A percentile compares a stretch with the other conserved stretches of the same genome.
Evolutionary conservation across 169 alveolate genomes (phyloP).

Genomic region (Eimeria brunetti): DNA sequence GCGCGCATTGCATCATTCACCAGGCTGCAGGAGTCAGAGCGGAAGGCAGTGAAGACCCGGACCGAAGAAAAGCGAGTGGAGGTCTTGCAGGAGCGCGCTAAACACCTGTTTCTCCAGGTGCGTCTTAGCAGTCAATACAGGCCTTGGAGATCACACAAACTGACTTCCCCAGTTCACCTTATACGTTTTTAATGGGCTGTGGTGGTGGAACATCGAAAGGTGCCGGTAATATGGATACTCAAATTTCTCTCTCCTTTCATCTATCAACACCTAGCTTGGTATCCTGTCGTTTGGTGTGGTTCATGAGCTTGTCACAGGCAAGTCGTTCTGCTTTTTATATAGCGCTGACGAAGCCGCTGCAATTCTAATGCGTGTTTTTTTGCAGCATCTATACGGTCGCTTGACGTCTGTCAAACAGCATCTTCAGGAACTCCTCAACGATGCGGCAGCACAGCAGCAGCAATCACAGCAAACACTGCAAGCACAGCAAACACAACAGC

Average conservation of each 20-base stretch:
- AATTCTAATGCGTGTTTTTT: not conserved
- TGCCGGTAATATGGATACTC: not conserved
- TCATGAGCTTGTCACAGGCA: not conserved
- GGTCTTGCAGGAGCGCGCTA: constrained; percentile 67
- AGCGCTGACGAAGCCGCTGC: not conserved
- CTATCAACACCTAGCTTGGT: not conserved
- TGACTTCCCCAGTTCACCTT: not conserved
- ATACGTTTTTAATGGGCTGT: not conserved
- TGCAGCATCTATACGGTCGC: constrained; percentile 72
- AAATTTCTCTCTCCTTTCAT: not conserved
- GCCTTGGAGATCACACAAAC: not conserved
- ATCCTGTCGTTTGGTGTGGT: not conserved
- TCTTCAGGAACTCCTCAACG: constrained; percentile 55
- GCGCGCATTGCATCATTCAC: constrained; percentile 66
- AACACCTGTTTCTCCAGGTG: constrained; percentile 68
- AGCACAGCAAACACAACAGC: constrained; percentile 24
- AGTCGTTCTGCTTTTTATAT: not conserved
- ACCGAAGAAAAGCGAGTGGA: constrained; percentile 48
- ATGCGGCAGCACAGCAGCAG: constrained; percentile 28
- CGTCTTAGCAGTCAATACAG: not conserved
- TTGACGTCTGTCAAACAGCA: constrained; percentile 43
- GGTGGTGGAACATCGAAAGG: too few species aligned
- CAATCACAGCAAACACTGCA: not conserved
- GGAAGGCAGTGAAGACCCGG: constrained; percentile 64
- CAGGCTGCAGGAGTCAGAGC: constrained; percentile 50